These are phyloP conservation scores for Orbilia oligospora DNA, from an alignment of 2,329 filamentous ascomycete genomes.

Conservation along the genomic window DNA sequence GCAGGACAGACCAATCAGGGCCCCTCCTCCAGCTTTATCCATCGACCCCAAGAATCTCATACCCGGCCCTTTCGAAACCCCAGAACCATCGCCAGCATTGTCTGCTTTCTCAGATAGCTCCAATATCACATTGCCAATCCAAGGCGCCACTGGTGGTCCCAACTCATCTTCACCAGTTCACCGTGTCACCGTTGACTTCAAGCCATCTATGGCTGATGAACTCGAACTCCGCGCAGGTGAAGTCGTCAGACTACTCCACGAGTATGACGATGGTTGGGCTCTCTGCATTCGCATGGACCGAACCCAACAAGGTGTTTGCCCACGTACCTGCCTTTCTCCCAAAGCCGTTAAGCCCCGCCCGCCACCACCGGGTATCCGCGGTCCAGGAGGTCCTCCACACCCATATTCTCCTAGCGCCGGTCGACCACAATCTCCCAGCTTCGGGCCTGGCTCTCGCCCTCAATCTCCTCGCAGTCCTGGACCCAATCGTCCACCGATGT, in stretches of 20 bases:
- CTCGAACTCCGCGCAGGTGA: constrained; percentile 84
- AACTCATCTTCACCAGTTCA: constrained; percentile 75
- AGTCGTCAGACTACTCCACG: constrained; percentile 88
- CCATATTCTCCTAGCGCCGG: constrained; percentile 46
- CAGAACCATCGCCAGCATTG: constrained; percentile 59
- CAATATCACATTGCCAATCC: constrained; percentile 54
- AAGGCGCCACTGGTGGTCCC: constrained; percentile 37
- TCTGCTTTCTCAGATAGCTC: constrained; percentile 61
- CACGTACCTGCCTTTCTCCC: constrained; percentile 91
- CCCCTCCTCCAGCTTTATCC: constrained; percentile 64
- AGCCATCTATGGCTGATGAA: constrained; percentile 92
- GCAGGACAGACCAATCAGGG: constrained; percentile 70
- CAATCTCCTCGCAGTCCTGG: constrained; percentile 59
- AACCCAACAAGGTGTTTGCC: constrained; percentile 91
- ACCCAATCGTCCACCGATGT: constrained; percentile 57
- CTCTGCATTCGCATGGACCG: constrained; percentile 92
- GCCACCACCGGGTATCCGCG: constrained; percentile 48
- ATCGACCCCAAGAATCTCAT: constrained; percentile 63
- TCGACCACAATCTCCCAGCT: constrained; percentile 54
- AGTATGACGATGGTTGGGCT: constrained; percentile 98
- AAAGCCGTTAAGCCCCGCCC: constrained; percentile 89
- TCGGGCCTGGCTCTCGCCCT: constrained; percentile 49
- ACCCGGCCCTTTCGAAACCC: constrained; percentile 65
- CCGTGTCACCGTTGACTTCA: constrained; percentile 94
- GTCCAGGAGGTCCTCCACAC: constrained; percentile 42